Base-by-base conservation (phyloP, 768 basidiomycete species). In the Tephrocybe sp. region DNA sequence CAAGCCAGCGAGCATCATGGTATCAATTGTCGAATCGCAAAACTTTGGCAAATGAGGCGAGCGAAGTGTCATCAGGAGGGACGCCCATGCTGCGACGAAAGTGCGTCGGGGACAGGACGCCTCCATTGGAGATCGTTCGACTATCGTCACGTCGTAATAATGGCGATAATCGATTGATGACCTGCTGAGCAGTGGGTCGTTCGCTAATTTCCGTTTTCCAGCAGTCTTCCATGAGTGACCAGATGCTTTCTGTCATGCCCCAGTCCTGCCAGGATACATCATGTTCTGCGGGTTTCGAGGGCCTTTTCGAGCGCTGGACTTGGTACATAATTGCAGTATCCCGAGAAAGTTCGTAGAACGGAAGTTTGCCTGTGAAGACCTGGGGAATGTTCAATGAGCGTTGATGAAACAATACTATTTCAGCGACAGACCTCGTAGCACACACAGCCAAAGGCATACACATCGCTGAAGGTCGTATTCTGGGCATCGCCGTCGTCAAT, bases 1-100 rank as follows among this genome's bases (percentile, higher is more conserved):
- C 12, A 64, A 63, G 31, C 65, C 69, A 19, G 70, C 81, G 0
- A 30, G 29, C 12, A 30, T 12, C 12, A 12, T 12, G 12, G 7
- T 30, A 30, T 12, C 6, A 7, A 30, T 30, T 12, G n/a, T n/a
- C n/a, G n/a, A n/a, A n/a, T n/a, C n/a, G n/a, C n/a, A n/a, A n/a
- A n/a, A n/a, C n/a, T n/a, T 12, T 30, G 29, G 6, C 29, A 12
- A 30, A 30, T 6, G 29, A 30, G 29, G 29, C 29, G 7, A 30
- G 6, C 6, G 29, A 30, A 7, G 29, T 12, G 12, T 6, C 29
- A 30, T 30, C 12, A 7, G 29, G 29, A 12, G 29, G 29, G 29
- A 7, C 29, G 12, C 29, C 12, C 12, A 30, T 30, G 12, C 29
- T 30, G 7, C 29, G 29, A 6, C 29, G 29, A 12, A 30, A 30